phyloP scores from a whole-genome alignment of 2,329 filamentous ascomycete species.

The Penicillium griseofulvum region DNA sequence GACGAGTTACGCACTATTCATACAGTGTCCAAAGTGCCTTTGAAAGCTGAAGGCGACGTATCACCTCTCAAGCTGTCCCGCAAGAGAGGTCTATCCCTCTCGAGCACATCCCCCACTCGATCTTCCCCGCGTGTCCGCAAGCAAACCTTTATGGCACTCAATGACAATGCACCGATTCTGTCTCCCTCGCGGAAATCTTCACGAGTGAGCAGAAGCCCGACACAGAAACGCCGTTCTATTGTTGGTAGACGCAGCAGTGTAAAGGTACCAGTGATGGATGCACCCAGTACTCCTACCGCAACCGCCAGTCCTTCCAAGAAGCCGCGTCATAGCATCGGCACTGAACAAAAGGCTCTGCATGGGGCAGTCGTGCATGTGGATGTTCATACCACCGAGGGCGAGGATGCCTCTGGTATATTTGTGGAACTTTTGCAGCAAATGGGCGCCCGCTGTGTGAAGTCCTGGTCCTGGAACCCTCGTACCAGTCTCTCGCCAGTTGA shows the following conservation, averaged over 20 bases:
- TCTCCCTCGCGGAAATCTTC: constrained; percentile 32
- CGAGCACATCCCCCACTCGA: constrained; percentile 41
- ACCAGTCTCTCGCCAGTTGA: constrained; percentile 39
- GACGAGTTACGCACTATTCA: constrained; percentile 59
- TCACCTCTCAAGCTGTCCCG: constrained; percentile 48
- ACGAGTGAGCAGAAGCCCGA: constrained; percentile 17
- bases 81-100: constrained; percentile 54
- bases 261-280: constrained; percentile 4
- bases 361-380: constrained; percentile 80
- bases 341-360: constrained; percentile 51
- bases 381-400: constrained; percentile 77
- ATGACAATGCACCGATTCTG: constrained; percentile 19
- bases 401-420: constrained; percentile 77
- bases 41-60: constrained; percentile 62
- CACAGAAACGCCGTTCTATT: constrained; percentile 20
- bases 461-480: constrained; percentile 72
- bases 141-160: constrained; percentile 22
- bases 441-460: constrained; percentile 75
- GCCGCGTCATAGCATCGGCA: constrained; percentile 24
- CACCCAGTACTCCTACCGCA: constrained; percentile 14
- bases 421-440: constrained; percentile 75
- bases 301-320: constrained; percentile 30
- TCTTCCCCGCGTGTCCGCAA: constrained; percentile 31
- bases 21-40: constrained; percentile 73
- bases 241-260: constrained; percentile 14